Conservation (phyloP, 495 filamentous ascomycete genomes). For the Annulohypoxylon maeteangense region DNA sequence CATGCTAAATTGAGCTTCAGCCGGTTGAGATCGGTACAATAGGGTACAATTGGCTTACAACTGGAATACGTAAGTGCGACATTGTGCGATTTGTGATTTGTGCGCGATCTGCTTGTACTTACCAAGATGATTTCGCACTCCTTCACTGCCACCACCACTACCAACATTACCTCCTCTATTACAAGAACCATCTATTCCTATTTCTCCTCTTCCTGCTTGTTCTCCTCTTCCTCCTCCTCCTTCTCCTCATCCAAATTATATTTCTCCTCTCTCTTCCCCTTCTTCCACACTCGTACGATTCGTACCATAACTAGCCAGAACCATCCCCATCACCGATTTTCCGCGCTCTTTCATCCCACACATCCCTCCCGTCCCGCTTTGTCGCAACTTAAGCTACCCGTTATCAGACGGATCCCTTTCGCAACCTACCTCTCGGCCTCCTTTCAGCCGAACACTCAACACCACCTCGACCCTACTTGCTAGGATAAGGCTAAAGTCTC, state of each 20-base stretch:
- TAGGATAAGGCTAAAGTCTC: constrained; percentile 47
- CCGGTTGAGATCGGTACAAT: constrained; percentile 40
- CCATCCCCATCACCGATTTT: constrained; percentile 12
- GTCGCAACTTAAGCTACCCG: constrained; percentile 25
- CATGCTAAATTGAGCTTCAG: constrained; percentile 32
- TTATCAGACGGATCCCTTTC: constrained; percentile 14
- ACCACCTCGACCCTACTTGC: constrained; percentile 30
- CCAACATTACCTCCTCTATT: background rate
- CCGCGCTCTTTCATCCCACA: constrained; percentile 5
- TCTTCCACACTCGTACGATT: constrained; percentile 25
- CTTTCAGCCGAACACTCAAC: constrained; percentile 34
- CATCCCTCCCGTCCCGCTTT: constrained; percentile 21
- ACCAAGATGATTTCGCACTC: constrained; percentile 33
- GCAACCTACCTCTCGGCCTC: constrained; percentile 24
- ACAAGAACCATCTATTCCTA: background rate
- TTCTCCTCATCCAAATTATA: constrained; percentile 10
- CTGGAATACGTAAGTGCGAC: constrained; percentile 34
- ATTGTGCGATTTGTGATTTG: constrained; percentile 33
- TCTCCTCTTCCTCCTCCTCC: constrained; percentile 29
- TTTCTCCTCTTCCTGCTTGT: constrained; percentile 19
- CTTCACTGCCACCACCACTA: constrained; percentile 33
- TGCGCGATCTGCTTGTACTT: constrained; percentile 5
- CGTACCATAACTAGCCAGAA: constrained; percentile 21
- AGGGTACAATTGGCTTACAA: constrained; percentile 2
- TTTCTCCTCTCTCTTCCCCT: constrained; percentile 28